Evolutionary conservation across 768 basidiomycete genomes (phyloP), one percentile per base, ranked within the genome.

Genomic region (Kwoniella sp.): DNA sequence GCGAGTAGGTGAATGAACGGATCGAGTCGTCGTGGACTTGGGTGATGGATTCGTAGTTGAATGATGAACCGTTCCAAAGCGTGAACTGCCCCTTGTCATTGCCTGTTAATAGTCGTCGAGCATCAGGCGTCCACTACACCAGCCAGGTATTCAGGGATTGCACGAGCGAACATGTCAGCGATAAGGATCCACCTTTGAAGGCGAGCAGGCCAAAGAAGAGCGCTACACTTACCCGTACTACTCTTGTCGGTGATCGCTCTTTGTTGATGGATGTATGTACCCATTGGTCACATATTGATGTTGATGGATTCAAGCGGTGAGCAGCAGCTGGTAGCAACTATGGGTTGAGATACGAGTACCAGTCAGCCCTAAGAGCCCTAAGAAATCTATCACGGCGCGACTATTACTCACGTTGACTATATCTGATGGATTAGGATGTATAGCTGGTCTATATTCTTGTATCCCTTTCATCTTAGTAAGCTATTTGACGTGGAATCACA

Each of bases 1-100:
- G 92, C 0, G 91, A 91, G 81, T 94, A 99, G 17, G 85, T 82
- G 78, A 97, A 86, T 0, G 92, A 85, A 40, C 94, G 92, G 60
- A 99, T 90, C 40, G 92, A 90, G 1, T 89, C 88, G 76, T 99
- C 96, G 80, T 99, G 96, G 0, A 67, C 78, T 81, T 97, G 95
- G n/a, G 98, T 86, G 70, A 99, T 97, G 0, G 95, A 96, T 80
- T 99, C 96, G 76, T 98, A 99, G 82, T 98, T 99, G 87, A 98
- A 99, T 0, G 96, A 97, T 24, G 95, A 84, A 26, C 95, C 95
- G 70, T 99, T 99, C 96, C 96, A 98, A 6, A 98, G 85, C 0
- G 95, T 98, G 81, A 99, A 97, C 81, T 98, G 96, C 50, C 96
- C 96, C 66, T 90, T 92, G 22, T 93, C 92, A 12, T 93, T 94